A percentile compares a stretch with the other conserved stretches of the same genome.
Conservation (phyloP, 192 early-diverging fungal species). For the Helicostylum pulchrum region DNA sequence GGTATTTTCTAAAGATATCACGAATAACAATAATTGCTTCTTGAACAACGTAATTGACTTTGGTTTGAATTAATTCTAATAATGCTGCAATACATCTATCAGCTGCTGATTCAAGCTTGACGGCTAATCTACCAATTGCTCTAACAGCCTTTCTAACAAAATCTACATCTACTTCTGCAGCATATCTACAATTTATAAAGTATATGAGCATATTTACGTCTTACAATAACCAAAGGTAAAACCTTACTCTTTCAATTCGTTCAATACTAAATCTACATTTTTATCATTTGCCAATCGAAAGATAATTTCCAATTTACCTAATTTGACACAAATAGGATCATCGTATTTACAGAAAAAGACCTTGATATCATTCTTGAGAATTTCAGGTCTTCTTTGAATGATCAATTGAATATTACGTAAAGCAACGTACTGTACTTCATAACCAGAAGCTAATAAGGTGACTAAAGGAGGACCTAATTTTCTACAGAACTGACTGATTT, state of each 20-base stretch:
- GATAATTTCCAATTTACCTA: conserved; percentile 96
- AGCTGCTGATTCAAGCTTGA: conserved; percentile 88
- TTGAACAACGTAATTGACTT: conserved; percentile 97
- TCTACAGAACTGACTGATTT: conserved; percentile 68
- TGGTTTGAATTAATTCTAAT: conserved; percentile 91
- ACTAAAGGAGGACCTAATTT: conserved; percentile 93
- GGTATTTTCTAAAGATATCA: conserved; percentile 98
- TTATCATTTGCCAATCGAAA: conserved; percentile 75
- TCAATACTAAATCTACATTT: conserved; percentile 87
- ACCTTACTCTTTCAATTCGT: conserved; percentile 91
- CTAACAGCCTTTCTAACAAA: conserved; percentile 97
- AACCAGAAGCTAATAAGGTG: conserved; percentile 82
- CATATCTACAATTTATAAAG: conserved; percentile 56
- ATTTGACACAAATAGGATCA: conserved; percentile 98
- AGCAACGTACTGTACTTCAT: conserved; percentile 97
- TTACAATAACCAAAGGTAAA: too few species aligned
- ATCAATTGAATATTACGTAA: conserved; percentile 95
- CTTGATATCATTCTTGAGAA: conserved; percentile 90
- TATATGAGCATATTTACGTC: not conserved
- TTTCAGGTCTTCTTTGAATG: conserved; percentile 84
- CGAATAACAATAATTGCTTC: conserved; percentile 97
- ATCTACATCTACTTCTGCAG: conserved; percentile 95
- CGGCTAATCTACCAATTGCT: conserved; percentile 94
- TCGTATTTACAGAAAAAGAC: conserved; percentile 99
- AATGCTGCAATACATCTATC: conserved; percentile 86